phyloP scores from a whole-genome alignment of 2,329 filamentous ascomycete species.

The Cordyceps cicadae region DNA sequence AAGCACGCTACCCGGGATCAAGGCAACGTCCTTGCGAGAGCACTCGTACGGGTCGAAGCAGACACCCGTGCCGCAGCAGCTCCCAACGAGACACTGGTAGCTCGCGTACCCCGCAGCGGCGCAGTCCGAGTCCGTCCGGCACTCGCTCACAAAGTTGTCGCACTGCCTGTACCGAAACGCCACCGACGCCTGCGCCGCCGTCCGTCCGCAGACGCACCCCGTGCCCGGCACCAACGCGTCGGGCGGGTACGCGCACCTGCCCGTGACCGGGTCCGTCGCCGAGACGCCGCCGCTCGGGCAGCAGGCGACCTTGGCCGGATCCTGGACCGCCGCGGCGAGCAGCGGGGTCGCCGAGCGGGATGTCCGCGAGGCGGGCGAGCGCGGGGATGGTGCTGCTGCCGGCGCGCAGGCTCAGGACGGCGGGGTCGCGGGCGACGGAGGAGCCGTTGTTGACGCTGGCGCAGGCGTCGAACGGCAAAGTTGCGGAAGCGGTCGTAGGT shows the following conservation, averaged over 20 bases:
- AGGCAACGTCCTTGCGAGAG: slow-evolving; percentile 24
- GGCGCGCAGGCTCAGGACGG: slow-evolving; percentile 26
- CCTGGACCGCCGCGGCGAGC: slow-evolving; percentile 28
- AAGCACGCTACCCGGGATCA: slow-evolving; percentile 18
- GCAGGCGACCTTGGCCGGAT: slow-evolving; percentile 25
- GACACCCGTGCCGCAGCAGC: slow-evolving; percentile 27
- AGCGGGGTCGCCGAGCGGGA: slow-evolving; percentile 17
- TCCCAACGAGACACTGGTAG: slow-evolving; percentile 27
- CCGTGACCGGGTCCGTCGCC: slow-evolving; percentile 12
- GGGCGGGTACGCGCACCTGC: slow-evolving; percentile 23
- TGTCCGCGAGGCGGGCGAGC: slow-evolving; percentile 23
- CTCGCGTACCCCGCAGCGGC: slow-evolving; percentile 17
- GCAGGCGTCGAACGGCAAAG: slow-evolving; percentile 27
- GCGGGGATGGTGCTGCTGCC: slow-evolving; percentile 22
- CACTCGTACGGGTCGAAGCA: slow-evolving; percentile 30
- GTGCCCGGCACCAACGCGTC: slow-evolving; percentile 23
- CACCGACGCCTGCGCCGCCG: slow-evolving; percentile 14
- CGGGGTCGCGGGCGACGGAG: slow-evolving; percentile 19
- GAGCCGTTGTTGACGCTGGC: slow-evolving; percentile 23
- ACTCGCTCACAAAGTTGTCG: slow-evolving; percentile 23
- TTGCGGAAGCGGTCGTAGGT: slow-evolving; percentile 23
- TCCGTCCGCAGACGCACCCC: slow-evolving; percentile 28
- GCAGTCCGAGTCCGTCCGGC: slow-evolving; percentile 22
- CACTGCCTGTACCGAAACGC: slow-evolving; percentile 29
- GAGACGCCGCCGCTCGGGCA: slow-evolving; percentile 23